Base-by-base conservation (phyloP, 1,284 basidiomycete species). In the Trichosporon asahii region DNA sequence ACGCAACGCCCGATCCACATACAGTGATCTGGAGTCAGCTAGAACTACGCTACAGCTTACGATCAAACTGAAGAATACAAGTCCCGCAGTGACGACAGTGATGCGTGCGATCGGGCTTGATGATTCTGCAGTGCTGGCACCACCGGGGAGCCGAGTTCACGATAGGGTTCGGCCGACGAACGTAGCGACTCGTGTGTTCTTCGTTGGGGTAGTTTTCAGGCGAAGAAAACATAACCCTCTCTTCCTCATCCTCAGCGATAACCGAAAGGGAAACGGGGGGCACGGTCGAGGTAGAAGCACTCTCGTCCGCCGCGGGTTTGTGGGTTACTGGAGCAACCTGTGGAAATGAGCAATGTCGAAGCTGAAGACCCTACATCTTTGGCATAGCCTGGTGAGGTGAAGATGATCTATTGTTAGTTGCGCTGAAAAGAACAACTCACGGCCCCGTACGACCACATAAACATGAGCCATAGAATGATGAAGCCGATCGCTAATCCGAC, bases 311-410 rank as follows among this genome's bases (percentile, higher is more conserved):
- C 3, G 29, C 5, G 2, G 57, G 29, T 31, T 18, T 31, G 5
- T 29, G 27, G 21, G 57, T 31, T 18, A 31, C 23, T 2, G 57
- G 27, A 6, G 33, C 29, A 11, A 61, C 57, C 57, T 61, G 29
- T 8, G 8, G 18, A 33, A 33, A 33, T 61, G 27, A 31, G 27
- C 18, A 23, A 15, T 9, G 3, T 12, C 27, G 2, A 0, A n/a
- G 27, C 15, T 18, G 27, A 29, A 15, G 18, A 40, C 84, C 88
- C 76, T 76, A 91, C 91, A 72, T 91, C 86, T 79, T 78, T 83
- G 2, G 91, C 91, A 75, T 86, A 89, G 2, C 91, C 91, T 23
- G 91, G 91, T 6, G 89, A 81, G 1, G 88, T 90, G 1, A 88
- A 69, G 21, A 90, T 81, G 33, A 90, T 86, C 90, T 84, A 57